Percentiles rank a stretch among this genome's conserved stretches.
phyloP scores from a whole-genome alignment of 805 yeast species.

The Pichia manshurica region DNA sequence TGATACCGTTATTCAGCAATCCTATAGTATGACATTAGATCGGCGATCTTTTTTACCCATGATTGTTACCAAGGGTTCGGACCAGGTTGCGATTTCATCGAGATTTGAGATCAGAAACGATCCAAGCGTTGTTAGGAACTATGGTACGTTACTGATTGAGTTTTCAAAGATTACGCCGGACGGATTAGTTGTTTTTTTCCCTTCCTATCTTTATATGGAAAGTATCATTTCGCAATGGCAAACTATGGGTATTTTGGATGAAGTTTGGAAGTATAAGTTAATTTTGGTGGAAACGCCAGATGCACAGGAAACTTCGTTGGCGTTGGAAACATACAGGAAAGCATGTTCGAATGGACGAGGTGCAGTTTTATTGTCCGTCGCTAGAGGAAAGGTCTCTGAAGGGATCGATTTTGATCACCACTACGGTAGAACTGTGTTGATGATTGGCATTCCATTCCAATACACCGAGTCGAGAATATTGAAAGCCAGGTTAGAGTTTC shows the following conservation, averaged over 20 bases:
- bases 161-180: constrained; percentile 95
- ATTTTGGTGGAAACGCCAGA: constrained; percentile 97
- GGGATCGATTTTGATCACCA: constrained; percentile 99
- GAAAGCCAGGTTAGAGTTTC: constrained; percentile 89
- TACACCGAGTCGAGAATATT: constrained; percentile 94
- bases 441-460: constrained; percentile 99
- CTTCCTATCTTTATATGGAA: constrained; percentile 96
- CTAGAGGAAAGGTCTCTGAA: constrained; percentile 98
- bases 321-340: constrained; percentile 88
- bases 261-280: constrained; percentile 95
- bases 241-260: constrained; percentile 95
- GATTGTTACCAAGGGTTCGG: constrained; percentile 96
- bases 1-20: constrained; percentile 88
- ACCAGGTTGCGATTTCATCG: constrained; percentile 94
- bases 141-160: constrained; percentile 87
- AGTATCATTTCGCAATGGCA: constrained; percentile 99
- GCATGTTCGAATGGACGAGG: constrained; percentile 98
- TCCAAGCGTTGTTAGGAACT: constrained; percentile 95
- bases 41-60: constrained; percentile 89
- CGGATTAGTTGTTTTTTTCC: constrained; percentile 96
- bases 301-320: constrained; percentile 96
- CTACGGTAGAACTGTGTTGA: constrained; percentile 92
- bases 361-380: constrained; percentile 91
- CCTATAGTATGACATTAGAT: constrained; percentile 93
- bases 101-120: constrained; percentile 95